Evolutionary conservation across 108 stramenopile species (phyloP), one percentile per base, ranked within the genome.

Genomic region (Licmophora abbreviata): DNA sequence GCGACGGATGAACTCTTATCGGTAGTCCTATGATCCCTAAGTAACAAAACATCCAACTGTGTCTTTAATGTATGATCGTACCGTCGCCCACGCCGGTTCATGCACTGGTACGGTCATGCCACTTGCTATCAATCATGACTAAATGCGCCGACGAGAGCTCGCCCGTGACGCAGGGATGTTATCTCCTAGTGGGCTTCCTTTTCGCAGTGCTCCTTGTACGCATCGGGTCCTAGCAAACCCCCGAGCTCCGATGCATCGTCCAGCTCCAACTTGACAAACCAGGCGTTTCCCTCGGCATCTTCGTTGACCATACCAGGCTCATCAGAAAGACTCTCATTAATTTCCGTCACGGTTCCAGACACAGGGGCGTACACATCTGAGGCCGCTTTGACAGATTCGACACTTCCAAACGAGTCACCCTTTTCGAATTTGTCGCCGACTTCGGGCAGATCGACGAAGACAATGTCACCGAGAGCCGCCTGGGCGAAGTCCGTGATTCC

Each of bases 321-420:
- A 54, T 85, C 83, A 6, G 36, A 35, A 34, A 97, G 66, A 1
- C 29, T 46, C 15, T 82, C 74, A 59, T 97, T 97, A 17, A 85
- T 53, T 58, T 91, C 96, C 9, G 81, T 10, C 8, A 95, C 77
- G 20, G 54, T 89, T 38, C 96, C 93, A 29, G 67, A 53, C 15
- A 95, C 77, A 22, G 94, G 93, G 22, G 86, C 86, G 49, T 88
- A 93, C 8, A 99, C 97, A 51, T 99, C 99, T 8, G 83, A 87
- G 9, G 99, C 97, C 10, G 97, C 97, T 81, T 99, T 99, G 52
- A 99, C 99, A n/a, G 97, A 98, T 68, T 98, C 99, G 27, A 99
- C 97, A 31, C 82, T 77, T 32, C 92, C 97, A 68, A 97, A 95
- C 31, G 75, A 59, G 21, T 92, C 93, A 41, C 87, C 91, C 49